Percentiles rank a stretch among this genome's conserved stretches.
phyloP scores from a whole-genome alignment of 345 rosid species.

The Camelina laxa region DNA sequence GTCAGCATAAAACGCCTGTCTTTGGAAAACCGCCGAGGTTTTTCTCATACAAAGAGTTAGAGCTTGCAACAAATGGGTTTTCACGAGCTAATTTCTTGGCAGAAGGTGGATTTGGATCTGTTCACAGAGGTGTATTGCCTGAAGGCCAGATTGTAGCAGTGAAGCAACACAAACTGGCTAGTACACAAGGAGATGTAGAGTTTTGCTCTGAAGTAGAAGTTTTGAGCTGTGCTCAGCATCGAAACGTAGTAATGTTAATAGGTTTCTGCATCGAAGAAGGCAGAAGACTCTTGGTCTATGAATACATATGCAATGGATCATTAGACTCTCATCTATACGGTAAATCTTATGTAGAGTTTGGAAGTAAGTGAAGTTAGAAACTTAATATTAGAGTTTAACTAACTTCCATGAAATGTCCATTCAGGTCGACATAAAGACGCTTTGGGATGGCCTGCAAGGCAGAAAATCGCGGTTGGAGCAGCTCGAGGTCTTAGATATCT shows the following conservation, averaged over 20 bases:
- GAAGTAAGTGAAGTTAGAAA: background rate
- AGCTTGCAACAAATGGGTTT: slow-evolving; percentile 59
- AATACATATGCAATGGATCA: slow-evolving; percentile 69
- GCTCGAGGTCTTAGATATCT: slow-evolving; percentile 75
- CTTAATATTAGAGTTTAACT: background rate
- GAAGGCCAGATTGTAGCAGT: slow-evolving; percentile 70
- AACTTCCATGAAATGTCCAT: background rate
- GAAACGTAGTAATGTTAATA: slow-evolving; percentile 66
- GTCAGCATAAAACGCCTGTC: slow-evolving; percentile 57
- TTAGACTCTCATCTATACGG: slow-evolving; percentile 68
- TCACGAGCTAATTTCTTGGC: slow-evolving; percentile 54
- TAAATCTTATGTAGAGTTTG: slow-evolving; percentile 26
- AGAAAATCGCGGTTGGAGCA: slow-evolving; percentile 67
- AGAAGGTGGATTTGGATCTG: slow-evolving; percentile 65
- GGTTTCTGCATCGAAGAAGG: slow-evolving; percentile 64
- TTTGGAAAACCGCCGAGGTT: slow-evolving; percentile 58
- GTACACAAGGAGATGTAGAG: slow-evolving; percentile 63
- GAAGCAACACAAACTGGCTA: slow-evolving; percentile 55
- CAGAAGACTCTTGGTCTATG: slow-evolving; percentile 66
- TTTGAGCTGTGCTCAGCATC: slow-evolving; percentile 70
- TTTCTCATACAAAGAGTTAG: slow-evolving; percentile 55
- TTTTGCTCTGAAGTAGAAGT: slow-evolving; percentile 71
- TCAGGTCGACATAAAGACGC: slow-evolving; percentile 42
- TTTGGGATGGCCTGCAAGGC: slow-evolving; percentile 58
- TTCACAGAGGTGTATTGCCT: slow-evolving; percentile 55